Evolutionary conservation across 805 yeast species (phyloP).

Genomic region (Blastobotrys mokoenaii): DNA sequence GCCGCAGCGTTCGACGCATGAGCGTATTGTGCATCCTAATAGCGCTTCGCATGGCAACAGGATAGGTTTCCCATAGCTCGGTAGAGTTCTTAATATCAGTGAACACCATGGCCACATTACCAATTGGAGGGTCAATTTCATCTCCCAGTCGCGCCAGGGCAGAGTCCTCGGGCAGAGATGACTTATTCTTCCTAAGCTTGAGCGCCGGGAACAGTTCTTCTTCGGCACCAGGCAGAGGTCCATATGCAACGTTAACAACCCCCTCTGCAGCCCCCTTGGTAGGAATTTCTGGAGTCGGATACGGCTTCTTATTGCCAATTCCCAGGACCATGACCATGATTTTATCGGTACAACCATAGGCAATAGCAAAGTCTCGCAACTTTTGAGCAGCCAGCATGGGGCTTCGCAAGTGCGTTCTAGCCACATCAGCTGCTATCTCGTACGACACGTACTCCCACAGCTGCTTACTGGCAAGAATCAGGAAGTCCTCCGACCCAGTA

Average conservation of each 20-base stretch:
- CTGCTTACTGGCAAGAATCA: conserved; percentile 74
- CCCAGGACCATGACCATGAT: conserved; percentile 75
- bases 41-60: conserved; percentile 93
- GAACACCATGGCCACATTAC: conserved; percentile 90
- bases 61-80: conserved; percentile 83
- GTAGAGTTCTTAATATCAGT: conserved; percentile 97
- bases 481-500: conserved; percentile 68
- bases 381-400: conserved; percentile 91
- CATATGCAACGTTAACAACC: background rate
- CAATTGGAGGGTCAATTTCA: conserved; percentile 91
- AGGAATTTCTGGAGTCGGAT: conserved; percentile 6
- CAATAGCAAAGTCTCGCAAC: conserved; percentile 85
- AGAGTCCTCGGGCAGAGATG: conserved; percentile 59
- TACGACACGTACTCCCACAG: conserved; percentile 79
- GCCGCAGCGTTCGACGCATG: conserved; percentile 87
- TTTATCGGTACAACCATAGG: conserved; percentile 80
- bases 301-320: conserved; percentile 23
- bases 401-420: conserved; percentile 63
- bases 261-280: conserved; percentile 6
- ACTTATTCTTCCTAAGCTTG: conserved; percentile 41
- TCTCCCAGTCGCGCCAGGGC: conserved; percentile 66
- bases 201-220: conserved; percentile 26
- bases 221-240: conserved; percentile 17
- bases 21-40: conserved; percentile 88
- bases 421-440: conserved; percentile 85